These are phyloP conservation scores for Pelargonium cotyledonis DNA, from an alignment of 441 rosid genomes.

Conservation along the genomic window DNA sequence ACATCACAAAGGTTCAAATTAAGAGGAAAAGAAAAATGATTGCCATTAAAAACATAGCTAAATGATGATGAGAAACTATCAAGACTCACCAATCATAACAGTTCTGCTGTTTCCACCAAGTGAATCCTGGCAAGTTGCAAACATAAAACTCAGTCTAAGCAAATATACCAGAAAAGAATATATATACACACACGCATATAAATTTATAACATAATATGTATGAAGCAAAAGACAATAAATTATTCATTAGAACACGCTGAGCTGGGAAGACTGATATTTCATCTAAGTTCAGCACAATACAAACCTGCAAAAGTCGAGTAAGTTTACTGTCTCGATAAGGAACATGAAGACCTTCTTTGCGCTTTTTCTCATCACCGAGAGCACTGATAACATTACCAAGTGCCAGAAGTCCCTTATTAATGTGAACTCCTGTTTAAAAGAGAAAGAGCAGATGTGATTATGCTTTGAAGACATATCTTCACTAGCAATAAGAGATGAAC, in stretches of 20 bases:
- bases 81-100: slow-evolving; percentile 78
- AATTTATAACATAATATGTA: background rate
- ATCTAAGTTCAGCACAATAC: background rate
- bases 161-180: slow-evolving; percentile 6
- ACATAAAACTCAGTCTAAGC: slow-evolving; percentile 16
- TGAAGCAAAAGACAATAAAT: background rate
- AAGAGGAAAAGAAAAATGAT: background rate
- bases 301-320: slow-evolving; percentile 94
- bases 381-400: slow-evolving; percentile 99
- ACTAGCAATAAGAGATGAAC: slow-evolving; percentile 12
- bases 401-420: slow-evolving; percentile 95
- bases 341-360: slow-evolving; percentile 88
- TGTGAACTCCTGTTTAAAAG: slow-evolving; percentile 73
- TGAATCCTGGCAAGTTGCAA: slow-evolving; percentile 77
- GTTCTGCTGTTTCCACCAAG: slow-evolving; percentile 99
- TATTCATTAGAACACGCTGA: background rate
- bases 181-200: background rate
- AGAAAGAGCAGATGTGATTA: slow-evolving; percentile 21
- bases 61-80: slow-evolving; percentile 5
- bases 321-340: slow-evolving; percentile 99
- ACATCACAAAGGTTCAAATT: background rate
- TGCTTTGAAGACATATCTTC: slow-evolving; percentile 17
- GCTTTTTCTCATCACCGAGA: slow-evolving; percentile 95
- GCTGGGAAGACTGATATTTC: no score
- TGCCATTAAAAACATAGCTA: background rate